Evolutionary conservation across 441 rosid species (phyloP), one percentile per base, ranked within the genome.

Genomic region (Populus hybrid): DNA sequence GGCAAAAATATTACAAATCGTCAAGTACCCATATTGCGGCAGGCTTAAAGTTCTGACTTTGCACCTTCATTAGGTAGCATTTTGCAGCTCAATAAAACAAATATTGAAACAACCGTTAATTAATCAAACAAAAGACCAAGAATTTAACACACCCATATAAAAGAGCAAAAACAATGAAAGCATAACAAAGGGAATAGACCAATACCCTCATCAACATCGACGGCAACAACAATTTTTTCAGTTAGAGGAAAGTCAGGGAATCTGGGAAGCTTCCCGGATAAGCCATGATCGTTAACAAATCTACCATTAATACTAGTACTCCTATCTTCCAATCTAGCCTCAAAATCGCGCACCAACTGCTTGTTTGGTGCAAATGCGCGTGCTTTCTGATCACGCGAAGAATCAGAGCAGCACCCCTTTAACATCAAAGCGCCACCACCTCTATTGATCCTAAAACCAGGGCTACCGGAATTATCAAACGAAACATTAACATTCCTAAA

Each of bases 151-250:
- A 24, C 46, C 28, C 34, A 24, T 34, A 65, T 57, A 10, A 38
- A 73, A 36, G 53, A 34, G 73, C 65, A 63, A 0, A 1, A 63
- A 32, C 28, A 77, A 20, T 40, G 40, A 6, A 28, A 32, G 28
- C 28, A 73, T 24, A 74, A 30, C 21, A 40, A 67, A 42, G 36
- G 61, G 16, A 70, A 57, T 67, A 1, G 2, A 32, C 63, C 73
- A 57, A 84, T 84, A 95, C 99, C 99, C 83, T 96, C 99, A 71
- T 94, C 99, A 2, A 96, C 92, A 73, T 96, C 99, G 69, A 96
- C 99, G 20, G 99, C 99, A 36, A 96, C 99, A 59, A 85, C 87
- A 3, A 92, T 72, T 81, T 89, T 95, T 75, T 88, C 94, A 8
- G 85, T 80, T 26, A 66, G 77, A 69, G 83, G 71, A 24, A 74